Evolutionary conservation across 2,329 filamentous ascomycete species (phyloP), one percentile per base, ranked within the genome.

Genomic region (Calonectria crousiana): DNA sequence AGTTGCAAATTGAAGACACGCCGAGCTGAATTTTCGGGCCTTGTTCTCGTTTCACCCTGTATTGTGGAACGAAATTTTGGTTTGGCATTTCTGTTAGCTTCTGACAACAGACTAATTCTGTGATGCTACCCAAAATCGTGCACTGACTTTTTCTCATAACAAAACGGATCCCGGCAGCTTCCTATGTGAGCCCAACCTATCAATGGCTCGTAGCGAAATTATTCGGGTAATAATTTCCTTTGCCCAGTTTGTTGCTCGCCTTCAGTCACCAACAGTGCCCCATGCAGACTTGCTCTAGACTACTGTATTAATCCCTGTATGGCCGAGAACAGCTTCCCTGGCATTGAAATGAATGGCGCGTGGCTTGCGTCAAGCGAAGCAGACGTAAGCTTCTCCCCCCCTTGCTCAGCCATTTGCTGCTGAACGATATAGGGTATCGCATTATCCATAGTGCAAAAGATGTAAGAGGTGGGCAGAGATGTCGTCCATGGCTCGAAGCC

Each of bases 401-500:
- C 38, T 18, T 69, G 67, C 18, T 47, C 36, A 6, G 38, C 14
- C 67, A 69, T 60, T 38, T 69, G 67, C 36, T 51, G 67, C 13
- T 69, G 52, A 36, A 69, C 34, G 4, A 16, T 11, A 18, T 51
- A 69, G 13, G 52, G 52, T 9, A 69, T 10, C 2, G 38, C 67
- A 49, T 69, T 32, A 30, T 69, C 52, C 14, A 60, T 11, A 14
- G 67, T 60, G 30, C 67, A 60, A 10, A 49, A 69, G 2, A 69
- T 30, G 20, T 69, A 60, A 1, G 67, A 41, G 14, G 26, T 28
- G 0, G 52, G 52, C 11, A 69, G 16, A 4, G 52, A 49, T 11
- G 53, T 51, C 9, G 14, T 23, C 67, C 67, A 69, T 4, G 67
- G 67, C 38, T 69, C 67, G 14, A 69, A 69, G 8, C 11, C 18